These are phyloP conservation scores for Apiotrichum montevideense DNA, from an alignment of 1,284 basidiomycete genomes.

Conservation along the genomic window DNA sequence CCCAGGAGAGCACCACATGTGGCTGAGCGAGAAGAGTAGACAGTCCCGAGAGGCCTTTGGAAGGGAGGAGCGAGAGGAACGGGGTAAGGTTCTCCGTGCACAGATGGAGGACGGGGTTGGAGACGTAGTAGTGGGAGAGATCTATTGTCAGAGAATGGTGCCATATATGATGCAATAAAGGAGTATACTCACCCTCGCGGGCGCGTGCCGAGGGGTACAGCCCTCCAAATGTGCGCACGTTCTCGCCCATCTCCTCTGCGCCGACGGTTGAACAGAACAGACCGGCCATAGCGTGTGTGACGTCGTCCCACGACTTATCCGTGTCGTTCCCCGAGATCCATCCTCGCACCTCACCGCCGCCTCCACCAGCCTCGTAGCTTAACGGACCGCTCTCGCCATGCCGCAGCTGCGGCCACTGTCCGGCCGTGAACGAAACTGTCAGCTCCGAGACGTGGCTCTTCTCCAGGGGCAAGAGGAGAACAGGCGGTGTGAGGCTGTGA, in stretches of 20 bases:
- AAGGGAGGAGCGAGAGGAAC: conserved; percentile 88
- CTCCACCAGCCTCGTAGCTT: conserved; percentile 61
- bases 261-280: conserved; percentile 76
- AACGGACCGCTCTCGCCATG: conserved; percentile 64
- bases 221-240: conserved; percentile 31
- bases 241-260: conserved; percentile 59
- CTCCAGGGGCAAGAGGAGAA: conserved; percentile 76
- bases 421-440: conserved; percentile 79
- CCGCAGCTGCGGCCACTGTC: conserved; percentile 80
- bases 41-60: conserved; percentile 85
- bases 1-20: conserved; percentile 77
- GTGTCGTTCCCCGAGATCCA: conserved; percentile 55
- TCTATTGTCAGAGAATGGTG: conserved; percentile 10
- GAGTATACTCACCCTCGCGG: conserved; percentile 4
- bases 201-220: conserved; percentile 54
- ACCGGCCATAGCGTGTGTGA: conserved; percentile 83
- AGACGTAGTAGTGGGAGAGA: conserved; percentile 46
- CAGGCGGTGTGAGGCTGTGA: conserved; percentile 75
- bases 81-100: conserved; percentile 98
- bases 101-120: conserved; percentile 69
- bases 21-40: conserved; percentile 80
- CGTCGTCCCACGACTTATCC: conserved; percentile 68
- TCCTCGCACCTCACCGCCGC: conserved; percentile 82
- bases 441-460: conserved; percentile 78
- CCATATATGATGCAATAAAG: too few relatives aligned